Conservation (phyloP, 305 asterid genomes). For the Solanum hybrid region DNA sequence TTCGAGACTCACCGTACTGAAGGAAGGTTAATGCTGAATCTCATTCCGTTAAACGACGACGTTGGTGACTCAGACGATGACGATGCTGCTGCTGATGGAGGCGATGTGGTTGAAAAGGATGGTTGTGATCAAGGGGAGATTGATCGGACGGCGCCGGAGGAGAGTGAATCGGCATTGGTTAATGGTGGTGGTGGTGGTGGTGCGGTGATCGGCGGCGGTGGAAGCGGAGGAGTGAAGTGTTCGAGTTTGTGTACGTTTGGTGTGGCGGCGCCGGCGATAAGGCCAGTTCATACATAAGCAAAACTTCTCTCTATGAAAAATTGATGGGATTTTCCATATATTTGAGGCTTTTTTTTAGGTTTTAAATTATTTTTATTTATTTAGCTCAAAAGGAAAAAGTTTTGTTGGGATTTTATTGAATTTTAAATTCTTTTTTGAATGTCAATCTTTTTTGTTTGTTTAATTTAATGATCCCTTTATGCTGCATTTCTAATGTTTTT, state of each 20-base stretch:
- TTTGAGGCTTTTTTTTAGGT: neutral
- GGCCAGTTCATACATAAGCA: slow-evolving; percentile 17
- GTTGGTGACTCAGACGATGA: slow-evolving; percentile 18
- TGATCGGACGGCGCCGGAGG: slow-evolving; percentile 11
- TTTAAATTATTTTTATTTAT: neutral
- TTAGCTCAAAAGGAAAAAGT: neutral
- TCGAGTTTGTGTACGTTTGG: slow-evolving; percentile 9
- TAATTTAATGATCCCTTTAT: neutral
- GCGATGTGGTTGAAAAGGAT: slow-evolving; percentile 32
- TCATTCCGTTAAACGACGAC: slow-evolving; percentile 29
- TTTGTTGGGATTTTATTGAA: neutral
- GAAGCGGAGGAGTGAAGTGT: slow-evolving; percentile 12
- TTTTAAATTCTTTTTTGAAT: neutral
- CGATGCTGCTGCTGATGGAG: slow-evolving; percentile 5
- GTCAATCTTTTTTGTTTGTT: neutral
- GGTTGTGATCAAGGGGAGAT: neutral
- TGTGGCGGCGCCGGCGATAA: slow-evolving; percentile 9
- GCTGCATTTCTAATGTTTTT: neutral
- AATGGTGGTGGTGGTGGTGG: neutral
- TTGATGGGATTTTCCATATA: neutral
- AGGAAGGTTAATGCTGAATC: slow-evolving; percentile 53
- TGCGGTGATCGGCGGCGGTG: slow-evolving; percentile 10
- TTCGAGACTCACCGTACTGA: slow-evolving; percentile 42
- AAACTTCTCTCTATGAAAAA: neutral
- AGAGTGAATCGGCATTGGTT: neutral